These are phyloP conservation scores for Citrullus mucosospermus DNA, from an alignment of 306 rosid genomes.

Conservation along the genomic window DNA sequence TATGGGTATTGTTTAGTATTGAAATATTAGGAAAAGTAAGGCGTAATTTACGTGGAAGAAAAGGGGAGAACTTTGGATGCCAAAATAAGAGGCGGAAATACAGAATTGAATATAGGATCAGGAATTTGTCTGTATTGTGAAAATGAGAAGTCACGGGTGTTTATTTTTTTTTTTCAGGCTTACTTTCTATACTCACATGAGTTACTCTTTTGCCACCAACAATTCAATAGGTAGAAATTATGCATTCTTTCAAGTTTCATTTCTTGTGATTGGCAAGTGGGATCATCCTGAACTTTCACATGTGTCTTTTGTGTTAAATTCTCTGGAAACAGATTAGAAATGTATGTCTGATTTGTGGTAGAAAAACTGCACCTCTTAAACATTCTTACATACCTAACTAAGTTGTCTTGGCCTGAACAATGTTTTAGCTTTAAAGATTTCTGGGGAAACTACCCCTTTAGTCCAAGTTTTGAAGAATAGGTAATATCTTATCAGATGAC, in stretches of 20 bases:
- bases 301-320: not conserved
- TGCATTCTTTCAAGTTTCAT: not conserved
- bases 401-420: not conserved
- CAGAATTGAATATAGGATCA: not conserved
- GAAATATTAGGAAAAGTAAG: not conserved
- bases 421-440: not conserved
- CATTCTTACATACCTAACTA: not conserved
- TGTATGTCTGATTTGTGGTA: not conserved
- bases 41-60: slow-evolving; percentile 9
- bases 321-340: not conserved
- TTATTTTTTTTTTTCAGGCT: not conserved
- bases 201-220: not conserved
- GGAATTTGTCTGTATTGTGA: not conserved
- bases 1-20: not conserved
- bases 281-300: not conserved
- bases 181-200: slow-evolving; percentile 1
- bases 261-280: not conserved
- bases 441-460: not conserved
- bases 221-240: not conserved
- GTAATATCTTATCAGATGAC: no score
- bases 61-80: not conserved
- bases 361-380: not conserved
- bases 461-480: no score
- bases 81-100: slow-evolving; percentile 3
- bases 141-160: slow-evolving; percentile 5